Conservation (phyloP, 2,329 filamentous ascomycete species). For the Madurella mycetomatis region DNA sequence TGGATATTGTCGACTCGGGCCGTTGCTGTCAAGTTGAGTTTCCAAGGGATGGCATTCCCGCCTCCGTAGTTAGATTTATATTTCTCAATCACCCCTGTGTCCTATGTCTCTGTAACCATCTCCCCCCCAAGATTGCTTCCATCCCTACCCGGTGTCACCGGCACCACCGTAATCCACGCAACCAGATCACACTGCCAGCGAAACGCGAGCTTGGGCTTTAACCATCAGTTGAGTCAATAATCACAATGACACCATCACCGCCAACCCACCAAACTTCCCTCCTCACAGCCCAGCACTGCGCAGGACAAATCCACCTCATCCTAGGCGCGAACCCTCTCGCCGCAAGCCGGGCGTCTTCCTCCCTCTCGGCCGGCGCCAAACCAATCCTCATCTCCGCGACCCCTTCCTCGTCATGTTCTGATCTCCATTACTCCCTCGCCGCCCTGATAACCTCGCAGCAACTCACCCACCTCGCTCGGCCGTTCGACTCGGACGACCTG, state of each 20-base stretch:
- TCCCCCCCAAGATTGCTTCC: too few species aligned
- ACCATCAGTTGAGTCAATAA: background rate
- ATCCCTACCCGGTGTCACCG: too few species aligned
- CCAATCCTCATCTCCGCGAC: slow-evolving; percentile 72
- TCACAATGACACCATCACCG: slow-evolving; percentile 24
- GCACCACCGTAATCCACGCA: background rate
- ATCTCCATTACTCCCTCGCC: slow-evolving; percentile 52
- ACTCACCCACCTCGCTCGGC: slow-evolving; percentile 60
- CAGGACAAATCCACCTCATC: slow-evolving; percentile 73
- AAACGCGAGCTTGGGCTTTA: too few species aligned
- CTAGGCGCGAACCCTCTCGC: slow-evolving; percentile 83
- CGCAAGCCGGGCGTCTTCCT: slow-evolving; percentile 74
- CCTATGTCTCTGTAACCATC: background rate
- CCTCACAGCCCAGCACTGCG: slow-evolving; percentile 68
- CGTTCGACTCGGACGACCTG: slow-evolving; percentile 68
- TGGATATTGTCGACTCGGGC: slow-evolving; percentile 9
- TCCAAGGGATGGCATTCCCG: background rate
- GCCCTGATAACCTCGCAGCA: slow-evolving; percentile 62
- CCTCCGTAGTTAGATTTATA: background rate
- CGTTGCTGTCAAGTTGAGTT: background rate
- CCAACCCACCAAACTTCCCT: slow-evolving; percentile 44
- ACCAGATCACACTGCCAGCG: background rate
- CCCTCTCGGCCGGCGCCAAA: slow-evolving; percentile 73
- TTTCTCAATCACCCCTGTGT: background rate
- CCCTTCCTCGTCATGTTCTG: slow-evolving; percentile 24